phyloP scores from a whole-genome alignment of 495 filamentous ascomycete species.

The Podospora sp. region DNA sequence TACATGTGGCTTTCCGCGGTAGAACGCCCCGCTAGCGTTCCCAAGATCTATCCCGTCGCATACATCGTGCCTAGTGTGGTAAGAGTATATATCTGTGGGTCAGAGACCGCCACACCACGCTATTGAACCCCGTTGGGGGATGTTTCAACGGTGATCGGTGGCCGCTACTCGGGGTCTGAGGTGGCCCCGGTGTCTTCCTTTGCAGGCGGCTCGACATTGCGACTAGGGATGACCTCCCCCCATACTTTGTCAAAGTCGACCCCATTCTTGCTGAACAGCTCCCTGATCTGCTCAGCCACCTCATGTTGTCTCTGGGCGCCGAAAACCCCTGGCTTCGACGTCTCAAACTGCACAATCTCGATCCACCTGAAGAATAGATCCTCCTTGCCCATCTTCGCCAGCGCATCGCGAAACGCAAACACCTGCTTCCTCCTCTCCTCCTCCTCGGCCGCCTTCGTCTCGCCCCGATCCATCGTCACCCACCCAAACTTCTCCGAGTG shows the following conservation, averaged over 20 bases:
- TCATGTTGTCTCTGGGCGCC: slow-evolving; percentile 65
- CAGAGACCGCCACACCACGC: neutral
- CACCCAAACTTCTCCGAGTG: slow-evolving; percentile 66
- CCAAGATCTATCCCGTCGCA: slow-evolving; percentile 14
- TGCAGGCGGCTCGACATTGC: neutral
- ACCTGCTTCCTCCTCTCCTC: slow-evolving; percentile 63
- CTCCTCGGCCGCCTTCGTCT: slow-evolving; percentile 54
- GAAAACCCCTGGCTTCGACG: slow-evolving; percentile 71
- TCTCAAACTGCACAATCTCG: slow-evolving; percentile 82
- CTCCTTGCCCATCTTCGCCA: slow-evolving; percentile 75
- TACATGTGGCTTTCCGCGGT: neutral
- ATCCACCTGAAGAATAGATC: slow-evolving; percentile 84
- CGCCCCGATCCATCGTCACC: slow-evolving; percentile 57
- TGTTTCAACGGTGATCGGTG: neutral
- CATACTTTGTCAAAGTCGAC: slow-evolving; percentile 80
- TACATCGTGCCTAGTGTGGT: neutral
- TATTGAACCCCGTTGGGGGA: neutral
- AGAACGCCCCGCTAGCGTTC: slow-evolving; percentile 4
- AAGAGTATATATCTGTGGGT: neutral
- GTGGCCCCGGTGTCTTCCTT: neutral
- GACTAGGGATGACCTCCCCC: slow-evolving; percentile 44
- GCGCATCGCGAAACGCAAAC: slow-evolving; percentile 68
- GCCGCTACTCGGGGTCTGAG: neutral
- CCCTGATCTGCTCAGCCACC: slow-evolving; percentile 63
- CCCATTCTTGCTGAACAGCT: slow-evolving; percentile 67